Evolutionary conservation across 352 stramenopile genomes (phyloP).

Genomic region (Globisporangium takayamanum): DNA sequence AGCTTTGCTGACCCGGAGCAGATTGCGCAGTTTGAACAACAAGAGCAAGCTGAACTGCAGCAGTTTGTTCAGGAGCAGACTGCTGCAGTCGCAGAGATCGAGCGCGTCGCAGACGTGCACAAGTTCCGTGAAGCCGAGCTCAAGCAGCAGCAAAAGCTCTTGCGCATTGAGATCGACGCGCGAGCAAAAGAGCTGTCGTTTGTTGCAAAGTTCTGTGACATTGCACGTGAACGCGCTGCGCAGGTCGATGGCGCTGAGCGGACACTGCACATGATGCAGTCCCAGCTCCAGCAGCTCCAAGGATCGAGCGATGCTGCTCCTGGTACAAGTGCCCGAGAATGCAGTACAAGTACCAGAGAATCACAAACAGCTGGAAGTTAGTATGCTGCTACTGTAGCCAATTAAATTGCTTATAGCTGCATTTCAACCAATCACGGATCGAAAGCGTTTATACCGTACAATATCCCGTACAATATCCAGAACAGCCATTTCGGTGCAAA

Average conservation of each 20-base stretch:
- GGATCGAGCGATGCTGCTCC: neutral
- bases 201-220: constrained; percentile 23
- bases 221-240: constrained; percentile 24
- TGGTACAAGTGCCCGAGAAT: neutral
- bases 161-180: constrained; percentile 32
- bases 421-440: constrained; percentile 5
- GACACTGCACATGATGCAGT: constrained; percentile 34
- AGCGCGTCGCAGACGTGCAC: constrained; percentile 20
- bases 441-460: neutral
- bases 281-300: constrained; percentile 21
- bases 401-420: neutral
- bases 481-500: constrained; percentile 15
- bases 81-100: constrained; percentile 17
- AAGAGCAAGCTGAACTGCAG: constrained; percentile 21
- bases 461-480: neutral
- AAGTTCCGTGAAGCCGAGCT: constrained; percentile 42
- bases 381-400: no score
- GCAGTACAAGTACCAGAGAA: constrained; percentile 13
- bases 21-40: constrained; percentile 24
- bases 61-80: constrained; percentile 25
- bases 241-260: constrained; percentile 36
- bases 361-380: neutral
- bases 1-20: constrained; percentile 19
- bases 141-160: constrained; percentile 41
- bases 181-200: constrained; percentile 27